Evolutionary conservation across 1,284 basidiomycete species (phyloP), one percentile per base, ranked within the genome.

Genomic region (Somion occarium): DNA sequence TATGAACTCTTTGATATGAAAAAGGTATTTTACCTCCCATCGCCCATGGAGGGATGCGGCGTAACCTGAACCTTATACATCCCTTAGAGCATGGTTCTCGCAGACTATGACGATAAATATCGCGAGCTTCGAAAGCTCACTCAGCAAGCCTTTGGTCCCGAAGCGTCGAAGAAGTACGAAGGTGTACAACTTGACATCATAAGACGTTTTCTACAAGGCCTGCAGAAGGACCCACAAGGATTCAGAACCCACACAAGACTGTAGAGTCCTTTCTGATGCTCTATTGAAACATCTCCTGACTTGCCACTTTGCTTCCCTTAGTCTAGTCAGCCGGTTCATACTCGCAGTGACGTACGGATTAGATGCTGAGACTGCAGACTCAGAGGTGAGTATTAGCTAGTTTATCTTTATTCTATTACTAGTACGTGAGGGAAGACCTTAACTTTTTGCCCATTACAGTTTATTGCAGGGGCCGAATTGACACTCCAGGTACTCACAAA

Each of bases 1-100:
- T 25, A 37, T 24, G 53, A 55, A 1, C 30, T 56, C 19, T 19
- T 49, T 2, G 44, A 43, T 22, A 38, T 38, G 30, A 23, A 43
- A 5, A 19, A 43, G 15, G 42, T 43, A 22, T 22, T n/a, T 43
- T 43, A n/a, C n/a, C n/a, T n/a, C n/a, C n/a, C n/a, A n/a, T n/a
- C n/a, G n/a, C n/a, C n/a, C n/a, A n/a, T n/a, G n/a, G 12, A 38
- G 34, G 22, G 24, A n/a, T n/a, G n/a, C n/a, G 7, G 12, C 9
- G 30, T 23, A n/a, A n/a, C n/a, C n/a, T n/a, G n/a, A n/a, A n/a
- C n/a, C n/a, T n/a, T n/a, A n/a, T n/a, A n/a, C n/a, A n/a, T n/a
- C n/a, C n/a, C n/a, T n/a, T n/a, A n/a, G n/a, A n/a, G n/a, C n/a
- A n/a, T n/a, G n/a, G n/a, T n/a, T n/a, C n/a, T n/a, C n/a, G n/a